phyloP scores from a whole-genome alignment of 208 protist species.

The Acanthamoeba royreba region DNA sequence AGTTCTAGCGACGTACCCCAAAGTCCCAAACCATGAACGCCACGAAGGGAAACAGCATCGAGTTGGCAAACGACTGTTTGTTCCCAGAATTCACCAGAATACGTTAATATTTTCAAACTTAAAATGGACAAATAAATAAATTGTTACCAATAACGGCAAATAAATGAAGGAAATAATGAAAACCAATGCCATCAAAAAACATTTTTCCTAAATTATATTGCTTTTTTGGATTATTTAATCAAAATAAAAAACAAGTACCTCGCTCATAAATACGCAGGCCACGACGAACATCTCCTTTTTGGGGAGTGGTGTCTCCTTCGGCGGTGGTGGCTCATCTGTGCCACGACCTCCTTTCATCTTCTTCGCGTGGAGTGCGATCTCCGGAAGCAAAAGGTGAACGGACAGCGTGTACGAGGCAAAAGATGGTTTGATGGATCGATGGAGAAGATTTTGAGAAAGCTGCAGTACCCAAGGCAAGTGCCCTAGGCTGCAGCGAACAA shows the following conservation, averaged over 20 bases:
- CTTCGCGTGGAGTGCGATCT: too few species aligned
- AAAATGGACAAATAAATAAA: not conserved
- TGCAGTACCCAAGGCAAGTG: too few species aligned
- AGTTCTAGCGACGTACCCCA: not conserved
- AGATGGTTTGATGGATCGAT: too few species aligned
- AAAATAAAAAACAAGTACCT: not conserved
- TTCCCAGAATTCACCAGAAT: not conserved
- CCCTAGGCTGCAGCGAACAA: too few species aligned
- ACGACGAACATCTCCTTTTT: conserved; percentile 38
- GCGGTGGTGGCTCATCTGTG: not conserved
- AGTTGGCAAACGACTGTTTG: not conserved
- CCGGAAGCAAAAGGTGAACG: too few species aligned
- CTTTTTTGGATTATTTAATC: not conserved
- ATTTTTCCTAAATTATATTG: not conserved
- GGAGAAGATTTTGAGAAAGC: too few species aligned
- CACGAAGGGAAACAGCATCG: conserved; percentile 37
- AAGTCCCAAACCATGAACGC: conserved; percentile 40
- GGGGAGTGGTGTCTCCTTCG: not conserved
- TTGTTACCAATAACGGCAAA: not conserved
- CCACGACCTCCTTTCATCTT: too few species aligned
- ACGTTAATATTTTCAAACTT: not conserved
- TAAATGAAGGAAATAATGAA: too few species aligned
- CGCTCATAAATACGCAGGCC: not conserved
- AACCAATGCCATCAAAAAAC: too few species aligned
- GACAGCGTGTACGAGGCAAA: too few species aligned